phyloP scores from a whole-genome alignment of 352 stramenopile species.

The Globisporangium nagaii region DNA sequence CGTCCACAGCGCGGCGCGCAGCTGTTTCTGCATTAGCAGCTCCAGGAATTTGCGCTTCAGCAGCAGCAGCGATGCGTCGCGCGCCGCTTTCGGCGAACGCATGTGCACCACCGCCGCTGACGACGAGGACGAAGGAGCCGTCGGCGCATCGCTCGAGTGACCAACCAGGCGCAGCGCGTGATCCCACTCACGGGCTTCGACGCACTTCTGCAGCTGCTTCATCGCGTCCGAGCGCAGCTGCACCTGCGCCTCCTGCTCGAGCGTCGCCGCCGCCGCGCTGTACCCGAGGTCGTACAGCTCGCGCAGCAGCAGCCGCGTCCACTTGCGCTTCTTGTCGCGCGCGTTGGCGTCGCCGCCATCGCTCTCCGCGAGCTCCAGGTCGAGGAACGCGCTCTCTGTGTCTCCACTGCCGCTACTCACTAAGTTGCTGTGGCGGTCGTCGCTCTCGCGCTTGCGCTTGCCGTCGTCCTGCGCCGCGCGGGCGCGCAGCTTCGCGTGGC shows the following conservation, averaged over 20 bases:
- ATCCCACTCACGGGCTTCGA: slow-evolving; percentile 46
- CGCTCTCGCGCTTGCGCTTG: slow-evolving; percentile 22
- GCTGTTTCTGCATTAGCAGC: slow-evolving; percentile 29
- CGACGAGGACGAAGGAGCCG: background rate
- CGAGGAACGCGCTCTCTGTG: background rate
- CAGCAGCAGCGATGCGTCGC: slow-evolving; percentile 43
- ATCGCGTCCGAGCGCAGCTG: slow-evolving; percentile 51
- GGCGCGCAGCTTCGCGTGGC: background rate
- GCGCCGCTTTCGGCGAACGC: slow-evolving; percentile 32
- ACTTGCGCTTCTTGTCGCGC: slow-evolving; percentile 35
- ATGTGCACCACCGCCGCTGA: slow-evolving; percentile 19
- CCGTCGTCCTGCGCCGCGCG: slow-evolving; percentile 9
- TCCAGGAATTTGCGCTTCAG: slow-evolving; percentile 70
- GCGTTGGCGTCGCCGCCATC: background rate
- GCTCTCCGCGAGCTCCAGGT: background rate
- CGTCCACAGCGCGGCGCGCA: slow-evolving; percentile 35
- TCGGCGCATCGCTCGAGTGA: background rate
- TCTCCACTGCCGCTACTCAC: background rate
- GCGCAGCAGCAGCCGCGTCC: slow-evolving; percentile 62
- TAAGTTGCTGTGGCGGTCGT: background rate
- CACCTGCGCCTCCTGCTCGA: slow-evolving; percentile 58
- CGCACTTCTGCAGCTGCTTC: slow-evolving; percentile 35
- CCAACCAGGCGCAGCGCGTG: slow-evolving; percentile 37
- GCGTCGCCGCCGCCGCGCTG: slow-evolving; percentile 22
- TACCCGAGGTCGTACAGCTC: slow-evolving; percentile 76